Base-by-base conservation (phyloP, 1,284 basidiomycete species). In the Sanghuangporus baumii region DNA sequence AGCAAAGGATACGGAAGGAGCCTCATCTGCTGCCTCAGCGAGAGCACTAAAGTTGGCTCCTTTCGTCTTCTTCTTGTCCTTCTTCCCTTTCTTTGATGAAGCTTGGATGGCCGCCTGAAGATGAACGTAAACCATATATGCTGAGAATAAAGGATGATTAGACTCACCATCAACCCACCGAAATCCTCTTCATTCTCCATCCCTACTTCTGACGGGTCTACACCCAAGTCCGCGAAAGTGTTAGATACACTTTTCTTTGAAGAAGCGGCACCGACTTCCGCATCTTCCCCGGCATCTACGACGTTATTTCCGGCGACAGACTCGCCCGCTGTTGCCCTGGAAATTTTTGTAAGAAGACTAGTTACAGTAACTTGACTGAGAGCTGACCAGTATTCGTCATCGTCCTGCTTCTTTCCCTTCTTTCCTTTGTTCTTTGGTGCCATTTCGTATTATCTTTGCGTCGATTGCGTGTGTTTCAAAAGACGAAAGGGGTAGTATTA, bases 371-470 rank as follows among this genome's bases (percentile, higher is more conserved):
- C n/a, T 41, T 64, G 64, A 48, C 9, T 48, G 47, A 48, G 47
- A 12, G 11, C 70, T 62, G 68, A 93, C 93, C 93, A 95, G 78
- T 84, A 91, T 67, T 91, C 87, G 66, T 91, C 90, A 69, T 89
- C 82, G 68, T 66, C 78, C 70, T 78, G 81, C 74, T 88, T 93
- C 77, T 93, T 93, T 23, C 81, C 85, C 74, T 94, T 94, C 79
- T 94, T 94, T 66, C 84, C 89, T 73, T 93, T 92, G 71, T 86
- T 91, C 78, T 95, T 96, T 57, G 93, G 92, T 64, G 93, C 79
- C 93, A 96, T 95, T 57, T 20, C 26, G 8, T n/a, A 51, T 14
- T 23, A 8, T 14, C 11, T 7, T 20, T 31, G 20, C 26, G 26
- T 51, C 7, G 6, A 8, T 31, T 26, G 4, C 4, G 7, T 26